Evolutionary conservation across 305 asterid genomes (phyloP), one percentile per base, ranked within the genome.

Genomic region (Nicotiana rustica): DNA sequence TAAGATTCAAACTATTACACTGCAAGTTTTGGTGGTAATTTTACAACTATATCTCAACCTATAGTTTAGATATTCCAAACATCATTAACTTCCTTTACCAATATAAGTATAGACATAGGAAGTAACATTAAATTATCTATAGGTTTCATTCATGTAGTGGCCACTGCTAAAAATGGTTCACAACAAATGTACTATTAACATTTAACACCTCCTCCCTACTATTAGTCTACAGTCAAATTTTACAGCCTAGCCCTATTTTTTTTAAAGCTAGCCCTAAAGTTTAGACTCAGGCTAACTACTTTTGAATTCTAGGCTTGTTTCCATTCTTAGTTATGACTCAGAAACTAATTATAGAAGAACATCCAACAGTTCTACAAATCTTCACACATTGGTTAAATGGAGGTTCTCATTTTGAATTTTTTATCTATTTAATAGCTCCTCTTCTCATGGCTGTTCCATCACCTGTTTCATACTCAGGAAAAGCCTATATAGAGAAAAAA

Each of bases 261-360:
- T 36, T 47, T 13, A 21, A 47, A 21, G 62, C 62, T 71, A 4
- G 13, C 7, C 62, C 38, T 47, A 47, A 19, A 47, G 6, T 9
- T 71, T 71, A 71, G 79, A 47, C 79, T 71, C 62, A 71, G 79
- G 62, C 79, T 6, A 47, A 21, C 79, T 71, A 21, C 62, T 47
- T 71, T 71, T 47, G 62, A 71, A 13, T 19, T 71, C 13, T 47
- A 60, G 33, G 0, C 2, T 13, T 71, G 14, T 71, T 47, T 21
- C 79, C 61, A 47, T 18, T 71, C 61, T 47, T 47, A 71, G 78
- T 71, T 44, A 47, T 21, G 21, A 5, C 41, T 29, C 44, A 66
- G 10, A 66, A 66, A 71, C 57, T 44, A 13, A 52, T 52, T n/a
- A n/a, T 6, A 25, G 25, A 25, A 25, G 12, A 59, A 5, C 9